Conservation (phyloP, 768 basidiomycete species). For the Calocybe gangraenosa region DNA sequence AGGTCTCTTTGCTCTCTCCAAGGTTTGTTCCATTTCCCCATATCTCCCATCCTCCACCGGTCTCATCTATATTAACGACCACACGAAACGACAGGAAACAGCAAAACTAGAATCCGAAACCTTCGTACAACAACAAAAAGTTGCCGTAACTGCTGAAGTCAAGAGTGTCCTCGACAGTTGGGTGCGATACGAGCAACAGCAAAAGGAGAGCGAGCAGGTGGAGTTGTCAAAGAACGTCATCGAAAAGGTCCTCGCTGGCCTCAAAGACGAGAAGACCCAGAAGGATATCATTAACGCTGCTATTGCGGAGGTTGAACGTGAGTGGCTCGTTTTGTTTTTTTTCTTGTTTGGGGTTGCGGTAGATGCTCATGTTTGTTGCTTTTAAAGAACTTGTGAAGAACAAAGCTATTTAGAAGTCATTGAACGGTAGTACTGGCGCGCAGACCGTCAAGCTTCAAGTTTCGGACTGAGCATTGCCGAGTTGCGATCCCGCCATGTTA, state of each 20-base stretch:
- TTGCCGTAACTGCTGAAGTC: slow-evolving; percentile 80
- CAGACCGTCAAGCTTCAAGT: too few species aligned
- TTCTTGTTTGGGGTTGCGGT: not conserved
- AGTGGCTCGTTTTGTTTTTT: slow-evolving; percentile 43
- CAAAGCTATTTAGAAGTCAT: slow-evolving; percentile 89
- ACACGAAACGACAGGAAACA: slow-evolving; percentile 91
- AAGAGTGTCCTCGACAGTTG: slow-evolving; percentile 96
- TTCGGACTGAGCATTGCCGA: too few species aligned
- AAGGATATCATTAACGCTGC: slow-evolving; percentile 76
- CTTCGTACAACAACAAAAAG: slow-evolving; percentile 89
- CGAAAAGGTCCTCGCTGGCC: slow-evolving; percentile 75
- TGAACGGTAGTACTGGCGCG: too few species aligned
- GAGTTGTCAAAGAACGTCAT: slow-evolving; percentile 88
- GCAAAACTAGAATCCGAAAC: slow-evolving; percentile 85
- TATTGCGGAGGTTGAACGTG: slow-evolving; percentile 89
- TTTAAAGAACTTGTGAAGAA: slow-evolving; percentile 92
- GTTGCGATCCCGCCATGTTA: too few species aligned
- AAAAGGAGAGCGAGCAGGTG: slow-evolving; percentile 94
- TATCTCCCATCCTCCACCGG: not conserved
- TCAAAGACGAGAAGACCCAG: slow-evolving; percentile 88
- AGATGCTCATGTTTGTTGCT: too few species aligned
- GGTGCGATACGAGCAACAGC: slow-evolving; percentile 96
- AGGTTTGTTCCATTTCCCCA: slow-evolving; percentile 49
- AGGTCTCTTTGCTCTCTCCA: slow-evolving; percentile 87
- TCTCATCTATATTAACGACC: too few species aligned